phyloP scores from a whole-genome alignment of 192 early-diverging fungal genomes.

The Entomortierella parvispora region DNA sequence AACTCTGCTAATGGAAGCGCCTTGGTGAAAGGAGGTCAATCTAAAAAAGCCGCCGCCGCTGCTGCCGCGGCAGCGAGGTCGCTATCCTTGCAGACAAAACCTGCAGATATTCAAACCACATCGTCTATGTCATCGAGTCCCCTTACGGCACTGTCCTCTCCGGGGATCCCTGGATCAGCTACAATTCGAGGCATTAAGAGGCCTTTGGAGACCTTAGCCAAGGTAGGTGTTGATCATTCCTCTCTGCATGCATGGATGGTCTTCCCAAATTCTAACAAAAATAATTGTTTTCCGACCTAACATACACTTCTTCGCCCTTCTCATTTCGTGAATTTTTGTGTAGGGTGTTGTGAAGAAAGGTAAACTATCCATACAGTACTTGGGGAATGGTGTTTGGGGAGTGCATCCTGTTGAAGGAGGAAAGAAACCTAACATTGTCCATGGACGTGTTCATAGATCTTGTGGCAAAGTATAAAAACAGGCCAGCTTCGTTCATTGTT shows the following conservation, averaged over 20 bases:
- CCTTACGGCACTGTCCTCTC: slow-evolving; percentile 20
- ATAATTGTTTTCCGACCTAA: too few relatives aligned
- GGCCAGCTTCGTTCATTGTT: slow-evolving; percentile 67
- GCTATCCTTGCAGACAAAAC: slow-evolving; percentile 40
- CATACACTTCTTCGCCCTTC: too few relatives aligned
- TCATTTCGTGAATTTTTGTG: too few relatives aligned
- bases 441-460: slow-evolving; percentile 53
- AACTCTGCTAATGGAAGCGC: slow-evolving; percentile 25
- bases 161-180: slow-evolving; percentile 5
- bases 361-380: not conserved
- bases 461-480: slow-evolving; percentile 57
- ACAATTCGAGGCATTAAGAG: slow-evolving; percentile 28
- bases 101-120: slow-evolving; percentile 3
- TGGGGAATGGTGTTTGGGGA: not conserved
- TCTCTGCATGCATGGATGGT: too few relatives aligned
- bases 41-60: slow-evolving; percentile 22
- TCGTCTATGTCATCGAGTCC: slow-evolving; percentile 32
- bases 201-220: too few relatives aligned
- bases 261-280: too few relatives aligned
- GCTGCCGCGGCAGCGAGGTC: slow-evolving; percentile 11
- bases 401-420: not conserved
- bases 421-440: not conserved
- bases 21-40: slow-evolving; percentile 17
- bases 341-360: slow-evolving; percentile 11
- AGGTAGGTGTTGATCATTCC: too few relatives aligned